A percentile compares a stretch with the other conserved stretches of the same genome.
Conservation (phyloP, 768 basidiomycete genomes). For the Serendipita sp. region DNA sequence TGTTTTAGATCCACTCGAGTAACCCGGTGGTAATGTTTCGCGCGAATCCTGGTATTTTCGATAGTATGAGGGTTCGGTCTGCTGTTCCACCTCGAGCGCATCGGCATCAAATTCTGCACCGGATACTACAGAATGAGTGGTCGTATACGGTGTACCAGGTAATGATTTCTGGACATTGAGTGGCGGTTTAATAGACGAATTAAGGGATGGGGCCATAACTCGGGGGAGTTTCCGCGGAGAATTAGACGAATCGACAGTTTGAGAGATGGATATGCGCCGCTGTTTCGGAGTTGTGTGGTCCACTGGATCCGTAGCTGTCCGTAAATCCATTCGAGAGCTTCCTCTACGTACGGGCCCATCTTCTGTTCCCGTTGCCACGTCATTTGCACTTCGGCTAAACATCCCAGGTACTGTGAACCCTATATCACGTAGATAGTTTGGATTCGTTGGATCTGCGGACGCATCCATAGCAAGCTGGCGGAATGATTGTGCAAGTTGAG, state of each 20-base stretch:
- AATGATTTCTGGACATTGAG: not conserved
- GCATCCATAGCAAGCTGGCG: not conserved
- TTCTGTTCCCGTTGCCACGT: not conserved
- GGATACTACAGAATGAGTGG: not conserved
- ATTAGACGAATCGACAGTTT: not conserved
- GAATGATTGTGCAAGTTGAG: not conserved
- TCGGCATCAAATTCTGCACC: not conserved
- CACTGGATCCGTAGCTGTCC: not conserved
- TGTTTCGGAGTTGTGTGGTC: not conserved
- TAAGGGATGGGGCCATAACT: not conserved
- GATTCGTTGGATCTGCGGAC: not conserved
- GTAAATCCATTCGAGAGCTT: not conserved
- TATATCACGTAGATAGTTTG: constrained; percentile 4
- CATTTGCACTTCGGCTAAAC: not conserved
- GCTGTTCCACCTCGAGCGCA: not conserved
- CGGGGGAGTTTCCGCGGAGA: not conserved
- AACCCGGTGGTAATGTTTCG: not conserved
- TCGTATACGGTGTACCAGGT: not conserved
- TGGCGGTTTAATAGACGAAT: not conserved
- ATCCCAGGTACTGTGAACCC: not conserved
- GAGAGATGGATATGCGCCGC: not conserved
- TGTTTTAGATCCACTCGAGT: constrained; percentile 1
- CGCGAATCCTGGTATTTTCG: not conserved
- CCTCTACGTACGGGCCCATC: not conserved
- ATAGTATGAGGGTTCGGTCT: not conserved